Percentiles rank a stretch among this genome's conserved stretches.
Evolutionary conservation across 2,329 filamentous ascomycete genomes (phyloP).

Genomic region (Dactylellina sp.): DNA sequence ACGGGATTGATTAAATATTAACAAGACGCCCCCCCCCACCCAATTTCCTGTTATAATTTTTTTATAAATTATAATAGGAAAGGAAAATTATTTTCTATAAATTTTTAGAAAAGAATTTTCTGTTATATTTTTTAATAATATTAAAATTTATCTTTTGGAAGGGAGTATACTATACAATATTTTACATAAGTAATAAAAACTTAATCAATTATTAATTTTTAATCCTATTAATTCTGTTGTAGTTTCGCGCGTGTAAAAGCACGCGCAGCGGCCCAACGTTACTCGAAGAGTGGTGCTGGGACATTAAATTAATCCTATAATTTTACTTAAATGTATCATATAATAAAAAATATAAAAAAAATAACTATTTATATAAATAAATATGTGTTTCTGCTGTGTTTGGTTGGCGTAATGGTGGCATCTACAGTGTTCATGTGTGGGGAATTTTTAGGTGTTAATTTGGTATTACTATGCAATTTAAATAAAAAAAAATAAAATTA

Average conservation of each 20-base stretch:
- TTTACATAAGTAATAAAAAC: constrained; percentile 14
- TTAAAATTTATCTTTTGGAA: constrained; percentile 10
- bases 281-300: too few species aligned
- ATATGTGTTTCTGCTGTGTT: constrained; percentile 13
- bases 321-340: constrained; percentile 18
- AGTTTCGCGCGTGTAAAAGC: constrained; percentile 5
- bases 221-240: constrained; percentile 23
- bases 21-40: constrained; percentile 31
- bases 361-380: constrained; percentile 3
- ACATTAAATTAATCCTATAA: constrained; percentile 26
- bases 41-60: constrained; percentile 22
- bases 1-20: constrained; percentile 36
- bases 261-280: neutral
- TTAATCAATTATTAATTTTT: constrained; percentile 24
- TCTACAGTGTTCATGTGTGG: neutral
- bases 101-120: too few species aligned
- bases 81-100: constrained; percentile 25
- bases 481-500: constrained; percentile 9
- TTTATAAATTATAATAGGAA: constrained; percentile 5
- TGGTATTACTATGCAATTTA: constrained; percentile 4
- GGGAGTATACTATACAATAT: constrained; percentile 9
- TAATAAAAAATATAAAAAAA: constrained; percentile 24
- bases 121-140: constrained; percentile 21
- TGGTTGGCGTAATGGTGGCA: constrained; percentile 3
- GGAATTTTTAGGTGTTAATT: constrained; percentile 13